These are phyloP conservation scores for Monosporozyma solicola DNA, from an alignment of 805 yeast genomes.

Conservation along the genomic window DNA sequence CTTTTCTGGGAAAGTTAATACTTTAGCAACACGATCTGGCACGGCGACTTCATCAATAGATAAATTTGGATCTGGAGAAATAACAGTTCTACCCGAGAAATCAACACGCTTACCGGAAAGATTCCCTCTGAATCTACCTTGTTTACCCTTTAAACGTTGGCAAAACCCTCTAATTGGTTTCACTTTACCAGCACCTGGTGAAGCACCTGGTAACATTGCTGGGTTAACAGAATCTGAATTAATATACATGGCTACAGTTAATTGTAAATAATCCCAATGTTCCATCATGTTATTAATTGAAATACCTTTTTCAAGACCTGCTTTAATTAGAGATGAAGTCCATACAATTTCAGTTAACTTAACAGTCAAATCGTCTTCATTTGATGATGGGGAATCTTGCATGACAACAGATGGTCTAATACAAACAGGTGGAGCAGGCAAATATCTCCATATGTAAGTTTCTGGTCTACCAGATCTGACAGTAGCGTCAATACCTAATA, in stretches of 20 bases:
- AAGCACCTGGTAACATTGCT: slow-evolving; percentile 61
- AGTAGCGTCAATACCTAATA: slow-evolving; percentile 81
- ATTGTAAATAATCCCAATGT: slow-evolving; percentile 96
- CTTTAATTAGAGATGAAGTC: slow-evolving; percentile 89
- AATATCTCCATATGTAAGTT: slow-evolving; percentile 91
- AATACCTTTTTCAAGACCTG: slow-evolving; percentile 92
- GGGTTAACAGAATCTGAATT: slow-evolving; percentile 90
- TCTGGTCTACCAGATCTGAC: slow-evolving; percentile 84
- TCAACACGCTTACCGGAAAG: slow-evolving; percentile 97
- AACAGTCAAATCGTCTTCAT: slow-evolving; percentile 95
- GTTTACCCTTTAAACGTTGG: slow-evolving; percentile 95
- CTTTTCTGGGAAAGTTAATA: slow-evolving; percentile 90
- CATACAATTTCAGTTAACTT: slow-evolving; percentile 93
- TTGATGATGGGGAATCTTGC: slow-evolving; percentile 81
- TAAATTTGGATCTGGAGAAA: slow-evolving; percentile 96
- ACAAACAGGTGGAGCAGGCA: slow-evolving; percentile 99
- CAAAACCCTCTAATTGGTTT: slow-evolving; percentile 89
- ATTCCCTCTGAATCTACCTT: slow-evolving; percentile 97
- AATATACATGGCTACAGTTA: slow-evolving; percentile 94
- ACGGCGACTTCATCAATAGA: slow-evolving; percentile 96
- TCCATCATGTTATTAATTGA: slow-evolving; percentile 92
- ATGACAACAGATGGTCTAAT: slow-evolving; percentile 93
- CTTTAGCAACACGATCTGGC: slow-evolving; percentile 93
- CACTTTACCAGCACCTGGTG: slow-evolving; percentile 42
- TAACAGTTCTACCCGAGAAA: slow-evolving; percentile 95